Base-by-base conservation (phyloP, 305 asterid genomes). In the Fraxinus sp. region DNA sequence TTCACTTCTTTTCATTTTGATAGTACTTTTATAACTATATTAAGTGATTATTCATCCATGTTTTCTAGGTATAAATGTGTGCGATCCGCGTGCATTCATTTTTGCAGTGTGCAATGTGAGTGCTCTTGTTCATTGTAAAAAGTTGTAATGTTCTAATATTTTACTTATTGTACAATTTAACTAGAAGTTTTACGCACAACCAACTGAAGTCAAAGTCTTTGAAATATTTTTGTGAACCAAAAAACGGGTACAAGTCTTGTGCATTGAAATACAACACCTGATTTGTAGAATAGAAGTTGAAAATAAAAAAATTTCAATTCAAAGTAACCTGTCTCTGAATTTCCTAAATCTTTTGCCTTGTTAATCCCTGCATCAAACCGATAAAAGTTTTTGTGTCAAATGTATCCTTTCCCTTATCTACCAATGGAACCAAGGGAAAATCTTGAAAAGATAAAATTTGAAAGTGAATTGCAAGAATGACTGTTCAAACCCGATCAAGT, bases 401-500 rank as follows among this genome's bases (percentile, higher is more conserved):
- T 9, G 3, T 9, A 36, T 7, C 10, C 1, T 36, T 36, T 41
- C 14, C n/a, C 73, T 24, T 78, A 62, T 49, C 14, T 39, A 39
- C 52, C 13, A 9, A 36, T 39, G 49, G 49, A 8, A 39, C 49
- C 33, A 41, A 44, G 14, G 64, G 46, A 82, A 80, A 74, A 35
- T 79, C 16, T 33, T 13, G 13, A 11, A 55, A 39, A 71, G 9
- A 52, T 28, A 18, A 24, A n/a, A 74, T 33, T 55, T n/a, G 24
- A 6, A 35, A 35, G 39, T 35, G 7, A 35, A 35, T 35, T 35
- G 7, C 39, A 35, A 35, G 14, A 33, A 64, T 36, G 14, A n/a
- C 28, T 68, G 2, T 5, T 46, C 16, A 20, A 83, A 89, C 81
- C 78, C 77, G 82, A 90, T 86, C 83, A 71, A 86, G 81, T 87